These are phyloP conservation scores for Tremellales sp. DNA, from an alignment of 1,284 basidiomycete genomes.

Conservation along the genomic window DNA sequence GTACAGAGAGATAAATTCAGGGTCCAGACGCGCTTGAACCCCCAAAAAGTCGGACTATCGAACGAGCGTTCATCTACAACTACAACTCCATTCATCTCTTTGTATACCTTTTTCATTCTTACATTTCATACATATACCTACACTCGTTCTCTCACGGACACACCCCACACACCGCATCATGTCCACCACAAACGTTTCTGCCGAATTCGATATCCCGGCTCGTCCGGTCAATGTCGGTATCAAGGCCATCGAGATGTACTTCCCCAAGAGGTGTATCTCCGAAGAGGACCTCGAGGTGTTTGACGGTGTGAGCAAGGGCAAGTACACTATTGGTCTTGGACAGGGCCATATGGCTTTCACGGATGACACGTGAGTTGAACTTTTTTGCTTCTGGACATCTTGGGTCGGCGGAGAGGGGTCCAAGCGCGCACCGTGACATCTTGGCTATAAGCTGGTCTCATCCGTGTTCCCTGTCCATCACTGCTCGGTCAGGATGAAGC, in stretches of 20 bases:
- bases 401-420: too few relatives aligned
- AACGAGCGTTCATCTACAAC: neutral
- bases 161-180: neutral
- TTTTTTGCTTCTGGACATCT: neutral
- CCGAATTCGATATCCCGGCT: constrained; percentile 45
- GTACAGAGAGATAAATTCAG: too few relatives aligned
- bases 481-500: too few relatives aligned
- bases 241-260: constrained; percentile 88
- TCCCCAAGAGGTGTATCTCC: constrained; percentile 90
- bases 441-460: too few relatives aligned
- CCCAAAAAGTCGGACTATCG: constrained; percentile 3
- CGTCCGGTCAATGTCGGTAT: constrained; percentile 90
- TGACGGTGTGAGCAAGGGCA: constrained; percentile 91
- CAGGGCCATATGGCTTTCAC: constrained; percentile 98
- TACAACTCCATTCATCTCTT: neutral
- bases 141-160: too few relatives aligned
- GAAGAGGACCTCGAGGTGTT: constrained; percentile 91
- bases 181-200: constrained; percentile 14
- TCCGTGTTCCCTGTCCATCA: too few relatives aligned
- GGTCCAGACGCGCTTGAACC: neutral
- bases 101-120: too few relatives aligned
- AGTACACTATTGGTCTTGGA: constrained; percentile 99
- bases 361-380: constrained; percentile 64
- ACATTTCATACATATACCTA: neutral
- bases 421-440: too few relatives aligned